A percentile compares a stretch with the other conserved stretches of the same genome.
Evolutionary conservation across 805 yeast genomes (phyloP).

Genomic region (Kregervanrija fluxuum): DNA sequence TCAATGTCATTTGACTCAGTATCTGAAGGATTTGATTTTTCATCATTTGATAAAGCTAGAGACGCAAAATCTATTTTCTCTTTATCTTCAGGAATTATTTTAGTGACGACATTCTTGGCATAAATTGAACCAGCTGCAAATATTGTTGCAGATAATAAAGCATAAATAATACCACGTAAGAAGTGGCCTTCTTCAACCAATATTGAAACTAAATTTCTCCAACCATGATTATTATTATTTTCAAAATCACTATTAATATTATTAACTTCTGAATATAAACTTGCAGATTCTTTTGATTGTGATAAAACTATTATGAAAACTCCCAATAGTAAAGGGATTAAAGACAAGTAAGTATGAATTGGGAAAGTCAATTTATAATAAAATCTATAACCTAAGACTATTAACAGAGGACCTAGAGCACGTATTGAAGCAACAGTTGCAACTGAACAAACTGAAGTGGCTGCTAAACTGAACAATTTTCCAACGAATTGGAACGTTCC

Average conservation of each 20-base stretch:
- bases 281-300: constrained; percentile 12
- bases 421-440: constrained; percentile 68
- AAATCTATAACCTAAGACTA: constrained; percentile 48
- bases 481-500: constrained; percentile 63
- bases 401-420: constrained; percentile 57
- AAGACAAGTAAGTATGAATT: constrained; percentile 40
- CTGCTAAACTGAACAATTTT: constrained; percentile 53
- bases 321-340: constrained; percentile 46
- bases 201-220: constrained; percentile 4
- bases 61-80: constrained; percentile 3
- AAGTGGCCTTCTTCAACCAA: neutral
- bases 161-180: constrained; percentile 54
- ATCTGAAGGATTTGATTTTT: neutral
- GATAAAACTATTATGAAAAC: constrained; percentile 42
- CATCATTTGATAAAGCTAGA: constrained; percentile 2
- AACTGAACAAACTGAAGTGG: constrained; percentile 58
- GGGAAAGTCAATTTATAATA: constrained; percentile 46
- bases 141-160: constrained; percentile 59
- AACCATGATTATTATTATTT: neutral
- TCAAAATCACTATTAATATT: neutral
- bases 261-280: no score
- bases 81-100: constrained; percentile 9
- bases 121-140: constrained; percentile 85
- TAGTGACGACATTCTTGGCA: constrained; percentile 73
- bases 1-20: no score